Conservation (phyloP, 2,329 filamentous ascomycete genomes). For the Paracoccidioides lutzii region DNA sequence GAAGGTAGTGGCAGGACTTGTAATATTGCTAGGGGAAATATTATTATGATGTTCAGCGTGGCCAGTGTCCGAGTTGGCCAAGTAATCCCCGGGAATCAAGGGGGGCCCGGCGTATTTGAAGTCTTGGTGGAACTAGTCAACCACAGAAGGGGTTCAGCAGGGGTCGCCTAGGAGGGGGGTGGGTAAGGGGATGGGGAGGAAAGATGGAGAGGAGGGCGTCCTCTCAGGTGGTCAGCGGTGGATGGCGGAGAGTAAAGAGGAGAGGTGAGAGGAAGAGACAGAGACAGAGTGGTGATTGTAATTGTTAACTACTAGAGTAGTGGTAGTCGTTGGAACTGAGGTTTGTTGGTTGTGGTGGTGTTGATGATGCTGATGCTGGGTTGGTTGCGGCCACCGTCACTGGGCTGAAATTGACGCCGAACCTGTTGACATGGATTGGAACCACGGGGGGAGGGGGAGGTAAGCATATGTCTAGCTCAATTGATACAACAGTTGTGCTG, state of each 20-base stretch:
- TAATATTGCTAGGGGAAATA: background rate
- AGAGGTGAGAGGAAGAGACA: conserved; percentile 1
- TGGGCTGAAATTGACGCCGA: background rate
- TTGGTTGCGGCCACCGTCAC: background rate
- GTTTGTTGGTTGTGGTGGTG: background rate
- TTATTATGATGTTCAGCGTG: conserved; percentile 3
- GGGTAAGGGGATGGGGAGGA: conserved; percentile 1
- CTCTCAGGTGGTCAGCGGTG: conserved; percentile 3
- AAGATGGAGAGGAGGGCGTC: background rate
- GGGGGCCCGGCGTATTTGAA: background rate
- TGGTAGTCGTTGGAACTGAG: conserved; percentile 7
- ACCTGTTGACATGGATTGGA: too few species aligned
- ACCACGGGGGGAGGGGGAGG: background rate
- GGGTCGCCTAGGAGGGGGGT: conserved; percentile 6
- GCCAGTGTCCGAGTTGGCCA: conserved; percentile 18
- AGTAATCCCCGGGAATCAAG: conserved; percentile 24
- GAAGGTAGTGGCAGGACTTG: background rate
- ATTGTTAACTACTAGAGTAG: conserved; percentile 17
- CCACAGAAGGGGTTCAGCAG: background rate
- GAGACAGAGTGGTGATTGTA: background rate
- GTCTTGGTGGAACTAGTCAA: too few species aligned
- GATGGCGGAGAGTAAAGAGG: background rate
- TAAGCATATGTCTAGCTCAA: background rate
- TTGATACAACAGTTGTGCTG: too few species aligned
- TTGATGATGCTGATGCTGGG: background rate